These are phyloP conservation scores for Podospora anserina DNA, from an alignment of 495 filamentous ascomycete genomes.

Conservation along the genomic window DNA sequence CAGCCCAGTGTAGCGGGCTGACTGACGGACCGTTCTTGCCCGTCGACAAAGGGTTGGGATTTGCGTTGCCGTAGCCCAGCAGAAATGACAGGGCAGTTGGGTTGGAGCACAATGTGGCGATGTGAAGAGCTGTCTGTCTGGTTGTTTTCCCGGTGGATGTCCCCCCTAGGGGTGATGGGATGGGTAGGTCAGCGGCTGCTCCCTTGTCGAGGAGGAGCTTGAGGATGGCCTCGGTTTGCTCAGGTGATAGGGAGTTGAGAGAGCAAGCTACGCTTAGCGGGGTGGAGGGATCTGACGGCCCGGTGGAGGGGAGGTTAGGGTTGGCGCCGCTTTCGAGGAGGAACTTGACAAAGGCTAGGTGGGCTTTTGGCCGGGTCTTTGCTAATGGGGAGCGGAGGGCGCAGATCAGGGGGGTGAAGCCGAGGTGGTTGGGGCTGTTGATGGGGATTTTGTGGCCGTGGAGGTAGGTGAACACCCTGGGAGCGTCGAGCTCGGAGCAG, in stretches of 20 bases:
- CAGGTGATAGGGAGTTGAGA: neutral
- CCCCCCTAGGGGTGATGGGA: neutral
- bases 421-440: constrained; percentile 21
- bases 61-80: constrained; percentile 19
- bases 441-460: neutral
- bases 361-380: constrained; percentile 6
- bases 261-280: constrained; percentile 14
- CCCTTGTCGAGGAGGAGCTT: constrained; percentile 20
- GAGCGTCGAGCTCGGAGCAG: constrained; percentile 23
- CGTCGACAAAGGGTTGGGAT: constrained; percentile 5
- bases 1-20: constrained; percentile 25
- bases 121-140: constrained; percentile 23
- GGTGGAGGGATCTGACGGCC: constrained; percentile 9
- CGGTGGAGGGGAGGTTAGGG: neutral
- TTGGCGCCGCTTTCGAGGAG: constrained; percentile 28
- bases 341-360: constrained; percentile 22
- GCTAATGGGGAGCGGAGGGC: constrained; percentile 11
- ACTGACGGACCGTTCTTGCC: constrained; percentile 1
- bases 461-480: constrained; percentile 20
- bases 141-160: neutral
- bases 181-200: constrained; percentile 13
- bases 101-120: constrained; percentile 19
- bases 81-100: constrained; percentile 14
- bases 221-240: constrained; percentile 8
- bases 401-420: constrained; percentile 19